Percentiles rank a stretch among this genome's conserved stretches.
Conservation (phyloP, 352 stramenopile genomes). For the Aphanomyces cochlioides region DNA sequence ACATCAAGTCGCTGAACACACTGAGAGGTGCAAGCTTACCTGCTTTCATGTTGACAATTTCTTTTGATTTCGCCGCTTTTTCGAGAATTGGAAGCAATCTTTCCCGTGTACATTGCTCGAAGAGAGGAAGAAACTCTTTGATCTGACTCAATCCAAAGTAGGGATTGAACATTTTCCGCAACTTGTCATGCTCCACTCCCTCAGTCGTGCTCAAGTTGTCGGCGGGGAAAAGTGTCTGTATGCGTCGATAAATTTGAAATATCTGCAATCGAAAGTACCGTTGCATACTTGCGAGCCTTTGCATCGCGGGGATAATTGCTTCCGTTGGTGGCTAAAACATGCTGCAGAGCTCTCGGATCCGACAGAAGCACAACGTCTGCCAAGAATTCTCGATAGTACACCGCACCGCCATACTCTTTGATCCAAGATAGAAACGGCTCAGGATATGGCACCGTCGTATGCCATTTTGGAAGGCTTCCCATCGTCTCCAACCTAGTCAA, state of each 20-base stretch:
- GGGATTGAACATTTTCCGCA: conserved; percentile 2
- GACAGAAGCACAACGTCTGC: neutral
- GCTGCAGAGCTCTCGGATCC: neutral
- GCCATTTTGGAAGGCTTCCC: neutral
- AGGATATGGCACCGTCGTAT: neutral
- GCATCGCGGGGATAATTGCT: neutral
- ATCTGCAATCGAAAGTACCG: neutral
- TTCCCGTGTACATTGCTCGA: neutral
- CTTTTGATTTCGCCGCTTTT: no score
- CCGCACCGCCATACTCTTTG: neutral
- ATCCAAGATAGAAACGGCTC: neutral
- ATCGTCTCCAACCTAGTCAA: neutral
- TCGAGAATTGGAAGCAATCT: neutral
- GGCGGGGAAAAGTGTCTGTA: neutral
- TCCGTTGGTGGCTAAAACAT: neutral
- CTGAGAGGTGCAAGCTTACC: no score
- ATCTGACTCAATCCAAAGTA: neutral
- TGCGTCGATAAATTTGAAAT: neutral
- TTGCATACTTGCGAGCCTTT: neutral
- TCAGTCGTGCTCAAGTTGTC: neutral
- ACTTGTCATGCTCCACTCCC: neutral
- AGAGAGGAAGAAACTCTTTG: conserved; percentile 3
- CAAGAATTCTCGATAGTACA: conserved; percentile 1
- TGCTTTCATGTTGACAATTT: no score
- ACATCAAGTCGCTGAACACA: no score